Evolutionary conservation across 202 grass and related monocot genomes (phyloP).

Genomic region (Cymbopogon flexuosus): DNA sequence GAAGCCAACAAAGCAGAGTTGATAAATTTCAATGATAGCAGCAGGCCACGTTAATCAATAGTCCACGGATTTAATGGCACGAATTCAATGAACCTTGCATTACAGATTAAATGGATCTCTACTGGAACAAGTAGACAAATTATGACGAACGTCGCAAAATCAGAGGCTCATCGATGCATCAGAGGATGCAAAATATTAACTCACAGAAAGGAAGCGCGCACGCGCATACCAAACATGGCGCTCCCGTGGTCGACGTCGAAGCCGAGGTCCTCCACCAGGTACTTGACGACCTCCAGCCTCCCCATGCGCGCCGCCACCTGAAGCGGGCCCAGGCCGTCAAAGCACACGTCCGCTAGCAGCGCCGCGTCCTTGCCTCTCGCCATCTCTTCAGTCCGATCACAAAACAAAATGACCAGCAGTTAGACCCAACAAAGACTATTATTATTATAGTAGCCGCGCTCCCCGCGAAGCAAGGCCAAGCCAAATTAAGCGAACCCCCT

Average conservation of each 20-base stretch:
- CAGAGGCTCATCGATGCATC: background rate
- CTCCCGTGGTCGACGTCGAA: conserved; percentile 26
- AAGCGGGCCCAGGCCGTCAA: conserved; percentile 9
- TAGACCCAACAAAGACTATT: background rate
- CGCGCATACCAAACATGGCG: background rate
- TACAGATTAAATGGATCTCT: background rate
- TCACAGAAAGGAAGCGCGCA: background rate
- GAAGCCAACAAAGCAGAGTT: background rate
- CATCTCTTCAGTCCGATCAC: conserved; percentile 19
- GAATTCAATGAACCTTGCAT: background rate
- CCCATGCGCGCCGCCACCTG: conserved; percentile 30
- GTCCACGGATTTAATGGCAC: background rate
- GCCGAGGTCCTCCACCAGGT: conserved; percentile 38
- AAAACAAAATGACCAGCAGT: background rate
- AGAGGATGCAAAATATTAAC: background rate
- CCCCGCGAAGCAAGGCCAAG: background rate
- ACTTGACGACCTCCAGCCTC: conserved; percentile 23
- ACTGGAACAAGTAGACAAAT: background rate
- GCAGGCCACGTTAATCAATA: background rate
- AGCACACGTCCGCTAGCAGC: conserved; percentile 4
- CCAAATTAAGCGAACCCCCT: background rate
- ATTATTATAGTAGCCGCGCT: background rate
- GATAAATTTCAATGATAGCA: background rate
- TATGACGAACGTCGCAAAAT: background rate
- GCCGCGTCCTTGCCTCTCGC: conserved; percentile 30